Evolutionary conservation across 306 rosid species (phyloP), one percentile per base, ranked within the genome.

Genomic region (Lagenaria siceraria): DNA sequence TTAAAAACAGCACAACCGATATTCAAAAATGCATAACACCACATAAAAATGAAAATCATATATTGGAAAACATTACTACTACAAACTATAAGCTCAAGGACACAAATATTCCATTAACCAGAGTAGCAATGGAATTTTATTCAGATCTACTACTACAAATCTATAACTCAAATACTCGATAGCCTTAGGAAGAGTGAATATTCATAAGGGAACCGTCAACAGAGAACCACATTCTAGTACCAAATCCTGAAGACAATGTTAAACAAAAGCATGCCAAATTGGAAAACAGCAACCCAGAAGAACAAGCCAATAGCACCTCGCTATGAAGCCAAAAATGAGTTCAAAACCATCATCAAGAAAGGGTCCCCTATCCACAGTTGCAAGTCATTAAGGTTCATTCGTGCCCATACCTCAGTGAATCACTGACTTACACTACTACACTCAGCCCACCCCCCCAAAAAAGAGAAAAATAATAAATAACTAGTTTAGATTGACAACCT

Each of bases 401-500:
- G 48, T 7, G 76, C 56, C 36, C 51, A 70, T 40, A 48, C 56
- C 56, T 27, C 25, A 3, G 24, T 27, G 24, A n/a, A 66, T 31
- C 43, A 72, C 76, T 17, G 4, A 48, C 19, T 64, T 19, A 18
- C 56, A 53, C 22, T 18, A 18, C 22, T 53, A 14, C 52, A 51
- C 55, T 51, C 9, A 17, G 8, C 55, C 12, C 48, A 9, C 3
- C 52, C 52, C 17, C 56, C 76, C 21, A 21, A n/a, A 22, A 60
- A 60, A 38, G 6, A 35, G 18, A 38, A 49, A 18, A 51, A 42
- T 25, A 77, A 42, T 3, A 27, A 46, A 27, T n/a, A 19, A 8
- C 3, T 72, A 64, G 52, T 6, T 73, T 3, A 25, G 53, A 69
- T 48, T 62, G 38, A 80, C 77, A 74, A 96, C 99, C 99, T 96